These are phyloP conservation scores for Paracoccidioides brasiliensis DNA, from an alignment of 2,329 filamentous ascomycete genomes.

Conservation along the genomic window DNA sequence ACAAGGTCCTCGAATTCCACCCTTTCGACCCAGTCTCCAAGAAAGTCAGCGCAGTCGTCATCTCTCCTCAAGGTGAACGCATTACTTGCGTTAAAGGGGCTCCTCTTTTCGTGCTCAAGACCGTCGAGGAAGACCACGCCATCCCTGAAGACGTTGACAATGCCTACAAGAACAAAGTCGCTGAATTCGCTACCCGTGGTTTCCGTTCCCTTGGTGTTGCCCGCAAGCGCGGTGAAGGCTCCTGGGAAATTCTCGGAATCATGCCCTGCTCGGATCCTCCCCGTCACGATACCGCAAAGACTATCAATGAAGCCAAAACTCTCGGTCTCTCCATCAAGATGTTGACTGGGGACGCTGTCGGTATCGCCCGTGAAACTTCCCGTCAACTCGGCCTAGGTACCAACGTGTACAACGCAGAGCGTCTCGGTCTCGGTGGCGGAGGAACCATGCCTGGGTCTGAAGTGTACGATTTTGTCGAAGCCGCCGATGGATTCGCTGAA, in stretches of 20 bases:
- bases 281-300: constrained; percentile 79
- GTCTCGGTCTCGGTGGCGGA: constrained; percentile 76
- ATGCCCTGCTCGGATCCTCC: constrained; percentile 91
- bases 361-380: constrained; percentile 83
- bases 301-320: constrained; percentile 76
- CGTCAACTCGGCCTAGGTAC: constrained; percentile 83
- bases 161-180: constrained; percentile 85
- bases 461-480: constrained; percentile 91
- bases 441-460: constrained; percentile 89
- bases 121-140: constrained; percentile 71
- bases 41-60: constrained; percentile 74
- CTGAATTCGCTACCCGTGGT: constrained; percentile 82
- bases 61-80: constrained; percentile 69
- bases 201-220: constrained; percentile 90
- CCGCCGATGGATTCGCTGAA: constrained; percentile 87
- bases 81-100: constrained; percentile 88
- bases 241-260: constrained; percentile 87
- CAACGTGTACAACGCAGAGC: constrained; percentile 88
- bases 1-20: constrained; percentile 71
- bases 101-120: constrained; percentile 74
- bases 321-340: constrained; percentile 89
- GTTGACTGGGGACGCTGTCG: constrained; percentile 89
- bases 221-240: constrained; percentile 67
- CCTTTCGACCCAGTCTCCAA: constrained; percentile 90
- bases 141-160: constrained; percentile 64